Conservation (phyloP, 2,329 filamentous ascomycete species). For the Clarireedia paspali region DNA sequence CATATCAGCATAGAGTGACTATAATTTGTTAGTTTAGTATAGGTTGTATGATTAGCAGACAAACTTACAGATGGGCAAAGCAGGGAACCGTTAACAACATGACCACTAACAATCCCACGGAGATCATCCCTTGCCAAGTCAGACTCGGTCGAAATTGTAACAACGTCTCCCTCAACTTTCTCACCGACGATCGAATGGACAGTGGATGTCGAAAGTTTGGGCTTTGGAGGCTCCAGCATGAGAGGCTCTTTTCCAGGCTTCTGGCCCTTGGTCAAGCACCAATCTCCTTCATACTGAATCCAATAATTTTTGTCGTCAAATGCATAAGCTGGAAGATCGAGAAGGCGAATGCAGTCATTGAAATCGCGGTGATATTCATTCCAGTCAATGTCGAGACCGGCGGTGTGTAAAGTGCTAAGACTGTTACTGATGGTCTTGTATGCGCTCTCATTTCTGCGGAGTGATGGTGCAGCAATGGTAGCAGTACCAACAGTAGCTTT, state of each 20-base stretch:
- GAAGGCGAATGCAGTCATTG: slow-evolving; percentile 46
- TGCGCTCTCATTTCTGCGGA: slow-evolving; percentile 53
- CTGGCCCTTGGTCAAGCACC: slow-evolving; percentile 57
- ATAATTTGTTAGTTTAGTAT: slow-evolving; percentile 15
- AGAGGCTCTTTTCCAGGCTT: slow-evolving; percentile 31
- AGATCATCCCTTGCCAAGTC: slow-evolving; percentile 38
- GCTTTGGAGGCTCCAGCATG: slow-evolving; percentile 48
- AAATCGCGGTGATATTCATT: slow-evolving; percentile 61
- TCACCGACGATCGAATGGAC: slow-evolving; percentile 39
- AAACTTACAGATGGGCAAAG: slow-evolving; percentile 33
- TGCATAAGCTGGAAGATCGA: slow-evolving; percentile 60
- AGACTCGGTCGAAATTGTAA: slow-evolving; percentile 44
- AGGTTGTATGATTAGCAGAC: not conserved
- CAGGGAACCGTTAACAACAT: slow-evolving; percentile 49
- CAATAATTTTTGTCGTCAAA: slow-evolving; percentile 67
- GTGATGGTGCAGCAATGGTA: slow-evolving; percentile 48
- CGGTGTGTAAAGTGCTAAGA: slow-evolving; percentile 51
- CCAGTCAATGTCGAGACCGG: slow-evolving; percentile 60
- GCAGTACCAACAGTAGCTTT: slow-evolving; percentile 47
- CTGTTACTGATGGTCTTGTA: slow-evolving; percentile 56
- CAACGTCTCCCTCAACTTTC: slow-evolving; percentile 41
- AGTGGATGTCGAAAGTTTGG: slow-evolving; percentile 36
- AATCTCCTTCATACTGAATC: slow-evolving; percentile 57
- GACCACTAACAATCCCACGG: slow-evolving; percentile 40
- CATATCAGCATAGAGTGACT: slow-evolving; percentile 51